These are phyloP conservation scores for Diplosphaera chodatii DNA, from an alignment of 139 green algal species.

Conservation along the genomic window DNA sequence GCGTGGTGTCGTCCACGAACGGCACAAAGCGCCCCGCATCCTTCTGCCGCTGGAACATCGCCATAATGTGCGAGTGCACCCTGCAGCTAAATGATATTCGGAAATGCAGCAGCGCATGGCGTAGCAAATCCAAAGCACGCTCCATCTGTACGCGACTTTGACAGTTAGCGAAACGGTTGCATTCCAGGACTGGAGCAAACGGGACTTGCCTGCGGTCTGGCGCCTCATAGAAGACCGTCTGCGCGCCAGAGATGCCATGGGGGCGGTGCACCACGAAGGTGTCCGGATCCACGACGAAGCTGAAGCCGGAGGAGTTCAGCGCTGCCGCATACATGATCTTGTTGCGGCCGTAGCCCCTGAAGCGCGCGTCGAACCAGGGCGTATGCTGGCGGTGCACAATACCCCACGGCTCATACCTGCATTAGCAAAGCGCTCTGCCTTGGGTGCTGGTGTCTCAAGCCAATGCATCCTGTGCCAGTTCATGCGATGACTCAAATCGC, in stretches of 20 bases:
- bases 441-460: no score
- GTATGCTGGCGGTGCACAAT: conserved; percentile 20
- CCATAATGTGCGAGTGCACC: not conserved
- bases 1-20: not conserved
- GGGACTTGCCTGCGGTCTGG: not conserved
- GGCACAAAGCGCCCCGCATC: not conserved
- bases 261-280: not conserved
- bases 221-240: not conserved
- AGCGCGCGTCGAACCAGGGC: conserved; percentile 43
- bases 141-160: no score
- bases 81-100: not conserved
- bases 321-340: conserved; percentile 3
- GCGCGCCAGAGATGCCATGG: not conserved
- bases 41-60: not conserved
- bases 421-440: no score
- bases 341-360: conserved; percentile 27
- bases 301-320: not conserved
- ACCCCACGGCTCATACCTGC: conserved; percentile 38
- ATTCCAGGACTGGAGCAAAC: not conserved
- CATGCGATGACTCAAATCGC: no score
- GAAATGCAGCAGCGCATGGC: not conserved
- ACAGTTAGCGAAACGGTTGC: no score
- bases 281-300: not conserved
- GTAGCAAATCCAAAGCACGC: not conserved
- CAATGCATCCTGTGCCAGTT: no score